Evolutionary conservation across 352 stramenopile genomes (phyloP).

Genomic region (Plasmopara muralis): DNA sequence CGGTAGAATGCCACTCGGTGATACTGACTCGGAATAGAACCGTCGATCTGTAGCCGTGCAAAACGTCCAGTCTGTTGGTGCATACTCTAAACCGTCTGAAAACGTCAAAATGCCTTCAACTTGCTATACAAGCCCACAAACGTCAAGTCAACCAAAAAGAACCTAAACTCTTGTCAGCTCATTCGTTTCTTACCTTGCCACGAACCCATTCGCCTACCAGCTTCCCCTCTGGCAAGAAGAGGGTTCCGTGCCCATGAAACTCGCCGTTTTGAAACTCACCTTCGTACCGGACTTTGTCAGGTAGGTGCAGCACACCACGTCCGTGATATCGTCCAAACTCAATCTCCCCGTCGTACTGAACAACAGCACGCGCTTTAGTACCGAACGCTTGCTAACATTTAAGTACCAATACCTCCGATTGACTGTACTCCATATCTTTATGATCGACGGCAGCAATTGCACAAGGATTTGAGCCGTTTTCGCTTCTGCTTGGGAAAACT

Average conservation of each 20-base stretch:
- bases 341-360: constrained; percentile 52
- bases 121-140: constrained; percentile 29
- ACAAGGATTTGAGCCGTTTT: no score
- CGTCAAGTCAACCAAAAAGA: neutral
- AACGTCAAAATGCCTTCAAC: constrained; percentile 72
- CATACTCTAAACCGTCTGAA: constrained; percentile 66
- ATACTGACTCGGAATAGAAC: constrained; percentile 64
- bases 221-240: constrained; percentile 63
- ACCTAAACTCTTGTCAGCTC: neutral
- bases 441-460: no score
- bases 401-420: constrained; percentile 14
- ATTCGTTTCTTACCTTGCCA: constrained; percentile 43
- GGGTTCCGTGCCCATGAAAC: constrained; percentile 68
- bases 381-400: neutral
- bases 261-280: constrained; percentile 74
- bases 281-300: constrained; percentile 68
- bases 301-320: constrained; percentile 42
- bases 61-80: constrained; percentile 52
- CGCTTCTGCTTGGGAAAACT: neutral
- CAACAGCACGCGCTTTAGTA: neutral
- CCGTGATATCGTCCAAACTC: constrained; percentile 62
- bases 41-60: constrained; percentile 54
- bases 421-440: constrained; percentile 24
- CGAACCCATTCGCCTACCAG: constrained; percentile 62
- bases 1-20: constrained; percentile 39